Base-by-base conservation (phyloP, 345 rosid genomes). In the Ceriops decandra region DNA sequence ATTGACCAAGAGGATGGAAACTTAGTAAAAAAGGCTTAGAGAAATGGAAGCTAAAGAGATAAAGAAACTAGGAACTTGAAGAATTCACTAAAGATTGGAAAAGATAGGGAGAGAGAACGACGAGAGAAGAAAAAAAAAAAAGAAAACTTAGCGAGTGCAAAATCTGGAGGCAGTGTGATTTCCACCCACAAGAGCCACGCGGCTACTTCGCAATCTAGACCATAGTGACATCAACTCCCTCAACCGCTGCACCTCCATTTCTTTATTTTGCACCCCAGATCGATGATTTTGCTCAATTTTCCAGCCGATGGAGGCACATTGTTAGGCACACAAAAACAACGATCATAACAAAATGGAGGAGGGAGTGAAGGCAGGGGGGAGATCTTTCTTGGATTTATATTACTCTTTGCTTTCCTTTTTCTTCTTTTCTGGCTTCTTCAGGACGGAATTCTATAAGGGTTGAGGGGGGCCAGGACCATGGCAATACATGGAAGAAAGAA, bases 151-250 rank as follows among this genome's bases (percentile, higher is more conserved):
- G 83, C 93, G 92, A 77, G 90, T 86, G 72, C 93, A 89, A 77
- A 88, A 89, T 76, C 96, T 85, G 59, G 97, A 88, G 36, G 92
- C 89, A 31, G 93, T 89, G 74, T 87, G 97, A 68, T 91, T 91
- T 65, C 96, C 97, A 83, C 96, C 96, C 79, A 85, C 90, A 9
- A 87, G 90, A 78, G 83, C 85, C 20, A 86, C 84, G 31, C 87
- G 86, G 46, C 42, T 74, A 60, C 68, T 82, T 76, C 78, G 83
- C 24, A 68, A 49, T 64, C 77, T 82, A 26, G 79, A 86, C 74
- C 87, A 81, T 5, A 89, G 83, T 26, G 80, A 74, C 79, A 87
- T 67, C 76, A 89, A 73, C 78, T 85, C 86, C 69, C 74, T 84
- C 53, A 74, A 68, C 66, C 93, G 77, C 68, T 84, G 80, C 69